Evolutionary conservation across 2,329 filamentous ascomycete genomes (phyloP), one percentile per base, ranked within the genome.

Genomic region (Eutypa lata): DNA sequence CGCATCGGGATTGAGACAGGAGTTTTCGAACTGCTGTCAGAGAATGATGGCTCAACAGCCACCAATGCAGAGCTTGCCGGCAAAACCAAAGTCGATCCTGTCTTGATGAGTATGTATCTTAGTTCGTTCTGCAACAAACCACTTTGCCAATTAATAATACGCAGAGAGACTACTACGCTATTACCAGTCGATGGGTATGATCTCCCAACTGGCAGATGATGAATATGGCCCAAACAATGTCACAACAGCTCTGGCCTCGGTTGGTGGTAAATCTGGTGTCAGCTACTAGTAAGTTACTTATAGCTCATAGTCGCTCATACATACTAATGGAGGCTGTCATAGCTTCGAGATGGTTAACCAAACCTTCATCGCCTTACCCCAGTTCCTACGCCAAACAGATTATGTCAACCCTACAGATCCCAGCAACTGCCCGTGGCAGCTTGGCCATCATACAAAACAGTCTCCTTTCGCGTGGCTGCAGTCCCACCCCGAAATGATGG

Each of bases 161-260:
- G 35, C 37, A 64, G 61, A 54, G 37, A 45, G 60, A n/a, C 50
- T 64, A 7, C 28, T 64, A 14, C 56, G 61, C 11, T 64, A 61
- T 24, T 63, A 63, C 42, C 60, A 64, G 24, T 56, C 60, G 3
- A 52, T 56, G 22, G 59, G 54, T 2, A 60, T 64, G 31, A 42
- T 63, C 8, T 53, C 53, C 4, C 60, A 63, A n/a, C 51, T 48
- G 1, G 47, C 22, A 10, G 49, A 57, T 18, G 58, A 58, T 21
- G 26, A 42, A 6, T 64, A 58, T 46, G 19, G 44, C 7, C 52
- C 60, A 21, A 64, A 57, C 40, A 62, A 60, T 28, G 51, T 63
- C 38, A 64, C 61, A 3, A 49, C 28, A 22, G 59, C 57, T 8
- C 26, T 64, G 7, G 42, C 55, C 5, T 55, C 53, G 11, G 40